A percentile compares a stretch with the other conserved stretches of the same genome.
These are phyloP conservation scores for Entomophthora muscae DNA, from an alignment of 371 early-diverging fungal species.

Conservation along the genomic window DNA sequence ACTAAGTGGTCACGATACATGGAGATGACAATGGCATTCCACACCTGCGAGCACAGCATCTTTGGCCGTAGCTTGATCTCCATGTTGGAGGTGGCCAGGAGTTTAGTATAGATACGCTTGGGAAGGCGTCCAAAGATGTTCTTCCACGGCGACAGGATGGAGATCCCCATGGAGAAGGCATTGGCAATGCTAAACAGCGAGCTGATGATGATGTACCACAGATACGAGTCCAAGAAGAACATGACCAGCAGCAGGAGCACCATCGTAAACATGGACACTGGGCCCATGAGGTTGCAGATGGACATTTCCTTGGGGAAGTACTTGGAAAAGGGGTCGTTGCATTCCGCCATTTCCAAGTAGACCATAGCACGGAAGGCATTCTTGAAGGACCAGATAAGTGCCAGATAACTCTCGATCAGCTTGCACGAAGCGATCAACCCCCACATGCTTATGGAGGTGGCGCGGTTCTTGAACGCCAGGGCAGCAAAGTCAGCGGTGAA, in stretches of 20 bases:
- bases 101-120: slow-evolving; percentile 64
- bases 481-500: slow-evolving; percentile 70
- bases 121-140: slow-evolving; percentile 71
- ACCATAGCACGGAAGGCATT: slow-evolving; percentile 17
- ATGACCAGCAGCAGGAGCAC: slow-evolving; percentile 55
- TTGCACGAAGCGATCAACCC: slow-evolving; percentile 55
- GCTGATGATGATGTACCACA: slow-evolving; percentile 83
- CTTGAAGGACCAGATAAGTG: slow-evolving; percentile 65
- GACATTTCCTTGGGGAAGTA: slow-evolving; percentile 5
- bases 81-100: slow-evolving; percentile 54
- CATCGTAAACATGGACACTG: slow-evolving; percentile 55
- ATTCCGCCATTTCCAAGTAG: slow-evolving; percentile 5
- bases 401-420: slow-evolving; percentile 66
- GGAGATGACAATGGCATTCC: slow-evolving; percentile 79
- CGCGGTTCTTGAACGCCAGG: slow-evolving; percentile 47
- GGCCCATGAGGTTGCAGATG: background rate
- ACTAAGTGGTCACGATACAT: slow-evolving; percentile 77
- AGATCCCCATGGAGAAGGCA: slow-evolving; percentile 65
- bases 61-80: slow-evolving; percentile 56
- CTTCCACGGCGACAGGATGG: slow-evolving; percentile 77
- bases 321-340: background rate
- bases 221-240: slow-evolving; percentile 77
- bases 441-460: slow-evolving; percentile 67
- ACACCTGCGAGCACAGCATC: slow-evolving; percentile 59
- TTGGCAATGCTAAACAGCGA: slow-evolving; percentile 59